Conservation (phyloP, 2,329 filamentous ascomycete species). For the Neonectria hederae region DNA sequence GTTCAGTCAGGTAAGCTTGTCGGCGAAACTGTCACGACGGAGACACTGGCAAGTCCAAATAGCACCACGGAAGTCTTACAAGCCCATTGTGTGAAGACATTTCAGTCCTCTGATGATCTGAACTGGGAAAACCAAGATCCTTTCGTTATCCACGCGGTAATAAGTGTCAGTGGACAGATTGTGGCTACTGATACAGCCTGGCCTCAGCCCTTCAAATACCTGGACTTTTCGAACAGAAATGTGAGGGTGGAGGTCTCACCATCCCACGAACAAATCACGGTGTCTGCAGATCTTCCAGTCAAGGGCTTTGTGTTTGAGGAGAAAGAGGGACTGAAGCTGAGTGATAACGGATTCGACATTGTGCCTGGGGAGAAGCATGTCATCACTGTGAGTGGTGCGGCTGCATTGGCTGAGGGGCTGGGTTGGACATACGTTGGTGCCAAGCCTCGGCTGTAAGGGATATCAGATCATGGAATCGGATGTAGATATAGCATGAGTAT, state of each 20-base stretch:
- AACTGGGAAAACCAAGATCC: constrained; percentile 52
- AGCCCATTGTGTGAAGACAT: not conserved
- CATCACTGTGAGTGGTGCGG: constrained; percentile 18
- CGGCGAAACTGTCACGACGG: constrained; percentile 34
- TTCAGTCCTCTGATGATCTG: constrained; percentile 31
- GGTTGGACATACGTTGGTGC: not conserved
- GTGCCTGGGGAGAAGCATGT: constrained; percentile 56
- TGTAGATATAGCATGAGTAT: not conserved
- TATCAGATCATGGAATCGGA: not conserved
- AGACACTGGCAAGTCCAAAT: constrained; percentile 46
- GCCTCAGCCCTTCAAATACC: constrained; percentile 71
- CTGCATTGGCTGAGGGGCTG: not conserved
- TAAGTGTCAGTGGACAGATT: constrained; percentile 49
- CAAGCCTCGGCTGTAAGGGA: not conserved
- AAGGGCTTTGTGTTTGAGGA: constrained; percentile 67
- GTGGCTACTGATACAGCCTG: constrained; percentile 63
- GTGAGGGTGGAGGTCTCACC: constrained; percentile 45
- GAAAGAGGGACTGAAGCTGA: constrained; percentile 54
- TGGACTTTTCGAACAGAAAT: constrained; percentile 57
- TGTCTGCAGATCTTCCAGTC: constrained; percentile 57
- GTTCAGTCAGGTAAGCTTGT: constrained; percentile 52
- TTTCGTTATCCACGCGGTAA: constrained; percentile 58
- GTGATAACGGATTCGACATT: constrained; percentile 68
- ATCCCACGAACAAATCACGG: constrained; percentile 34
- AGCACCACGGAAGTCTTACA: constrained; percentile 50